Evolutionary conservation across 2,329 filamentous ascomycete species (phyloP), one percentile per base, ranked within the genome.

Genomic region (Neurospora sp.): DNA sequence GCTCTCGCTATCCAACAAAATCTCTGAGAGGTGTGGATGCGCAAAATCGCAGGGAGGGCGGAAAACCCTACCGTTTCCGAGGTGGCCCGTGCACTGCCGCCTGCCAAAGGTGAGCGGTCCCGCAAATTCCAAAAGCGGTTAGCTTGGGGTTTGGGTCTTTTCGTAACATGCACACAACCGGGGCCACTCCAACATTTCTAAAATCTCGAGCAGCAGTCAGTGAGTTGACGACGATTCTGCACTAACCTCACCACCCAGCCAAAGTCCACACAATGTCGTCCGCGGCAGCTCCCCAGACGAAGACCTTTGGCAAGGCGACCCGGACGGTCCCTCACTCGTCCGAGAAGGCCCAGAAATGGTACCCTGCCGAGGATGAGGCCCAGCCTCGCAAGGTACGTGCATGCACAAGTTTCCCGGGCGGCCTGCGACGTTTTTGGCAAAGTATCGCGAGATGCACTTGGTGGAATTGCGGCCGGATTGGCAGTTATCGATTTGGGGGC

Each of bases 311-410:
- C 87, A 96, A 96, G 90, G 93, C 93, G 86, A 92, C 93, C 87
- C 91, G 95, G 87, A 89, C 91, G 84, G 91, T 97, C 84, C 93
- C 92, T 84, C 89, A 92, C 84, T 84, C 87, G 84, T 87, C 88
- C 82, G 90, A 97, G 85, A 97, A 96, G 92, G 95, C 95, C 80
- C 90, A 92, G 89, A 98, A 97, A 88, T 99, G 95, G 93, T 99
- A 99, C 87, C 93, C 93, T 84, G 92, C 93, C 82, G 92, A 96
- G 84, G 95, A 97, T 85, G 92, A 95, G 82, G 82, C 88, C 82
- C 86, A 91, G 85, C 89, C 90, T 80, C 97, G 94, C 90, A 95
- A 96, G 92, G 96, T 99, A 89, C 89, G 93, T 92, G 73, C 74
- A 74, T 77, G 71, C 73, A 76, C 73, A 67, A 74, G 72, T 71